Conservation (phyloP, 108 stramenopile species). For the Skeletonema tropicum region DNA sequence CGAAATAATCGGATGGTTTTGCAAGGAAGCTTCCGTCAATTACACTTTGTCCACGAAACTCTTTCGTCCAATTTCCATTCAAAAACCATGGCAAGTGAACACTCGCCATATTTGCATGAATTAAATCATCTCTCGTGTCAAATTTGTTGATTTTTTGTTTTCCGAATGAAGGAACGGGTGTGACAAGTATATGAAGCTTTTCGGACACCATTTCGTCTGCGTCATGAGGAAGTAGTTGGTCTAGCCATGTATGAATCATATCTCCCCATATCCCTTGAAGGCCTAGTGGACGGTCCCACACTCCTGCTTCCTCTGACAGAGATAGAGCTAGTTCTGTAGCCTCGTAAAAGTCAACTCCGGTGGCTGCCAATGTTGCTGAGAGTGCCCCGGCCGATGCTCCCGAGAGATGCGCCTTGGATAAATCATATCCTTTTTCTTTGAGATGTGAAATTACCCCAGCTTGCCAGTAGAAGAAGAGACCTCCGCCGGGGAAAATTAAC, state of each 20-base stretch:
- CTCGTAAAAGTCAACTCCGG: slow-evolving; percentile 69
- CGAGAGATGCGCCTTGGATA: slow-evolving; percentile 44
- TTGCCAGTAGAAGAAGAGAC: slow-evolving; percentile 93
- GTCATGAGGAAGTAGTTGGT: slow-evolving; percentile 72
- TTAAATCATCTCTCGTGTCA: slow-evolving; percentile 69
- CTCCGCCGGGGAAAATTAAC: slow-evolving; percentile 83
- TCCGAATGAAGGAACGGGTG: slow-evolving; percentile 70
- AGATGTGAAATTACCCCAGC: slow-evolving; percentile 82
- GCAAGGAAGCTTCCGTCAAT: slow-evolving; percentile 86
- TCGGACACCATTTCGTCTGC: slow-evolving; percentile 54
- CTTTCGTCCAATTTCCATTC: slow-evolving; percentile 68
- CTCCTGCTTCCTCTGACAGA: slow-evolving; percentile 72
- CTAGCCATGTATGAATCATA: slow-evolving; percentile 85
- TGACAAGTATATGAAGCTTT: slow-evolving; percentile 63
- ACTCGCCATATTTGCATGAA: slow-evolving; percentile 88
- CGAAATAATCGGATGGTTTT: slow-evolving; percentile 53
- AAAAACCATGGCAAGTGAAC: slow-evolving; percentile 93
- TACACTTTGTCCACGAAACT: slow-evolving; percentile 59
- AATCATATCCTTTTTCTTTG: slow-evolving; percentile 67
- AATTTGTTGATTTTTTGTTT: slow-evolving; percentile 67
- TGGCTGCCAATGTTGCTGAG: slow-evolving; percentile 78
- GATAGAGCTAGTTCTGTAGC: slow-evolving; percentile 83
- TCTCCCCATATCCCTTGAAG: slow-evolving; percentile 90
- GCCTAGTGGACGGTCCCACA: slow-evolving; percentile 83
- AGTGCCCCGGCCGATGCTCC: slow-evolving; percentile 92